Evolutionary conservation across 2,329 filamentous ascomycete species (phyloP).

Genomic region (Podosphaera aphanis): DNA sequence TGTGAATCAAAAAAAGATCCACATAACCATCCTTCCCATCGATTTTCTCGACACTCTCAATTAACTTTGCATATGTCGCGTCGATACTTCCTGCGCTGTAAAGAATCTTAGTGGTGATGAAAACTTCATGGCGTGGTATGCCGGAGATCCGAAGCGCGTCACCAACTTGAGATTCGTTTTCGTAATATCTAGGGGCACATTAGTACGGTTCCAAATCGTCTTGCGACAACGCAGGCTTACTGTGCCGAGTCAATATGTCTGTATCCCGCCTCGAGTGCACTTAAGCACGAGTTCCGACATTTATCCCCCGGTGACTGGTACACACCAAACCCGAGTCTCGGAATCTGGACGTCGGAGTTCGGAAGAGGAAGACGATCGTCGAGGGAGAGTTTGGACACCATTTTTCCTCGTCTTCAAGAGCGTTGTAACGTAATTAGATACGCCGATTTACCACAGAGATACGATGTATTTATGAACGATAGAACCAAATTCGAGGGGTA

Average conservation of each 20-base stretch:
- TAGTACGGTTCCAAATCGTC: background rate
- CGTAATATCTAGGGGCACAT: slow-evolving; percentile 30
- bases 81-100: slow-evolving; percentile 28
- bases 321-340: slow-evolving; percentile 47
- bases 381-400: slow-evolving; percentile 7
- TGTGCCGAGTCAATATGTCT: slow-evolving; percentile 41
- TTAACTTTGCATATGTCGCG: slow-evolving; percentile 31
- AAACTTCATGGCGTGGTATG: slow-evolving; percentile 34
- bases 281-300: slow-evolving; percentile 33
- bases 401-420: slow-evolving; percentile 1
- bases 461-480: too few relatives aligned
- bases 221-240: slow-evolving; percentile 3
- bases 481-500: too few relatives aligned
- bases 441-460: too few relatives aligned
- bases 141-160: slow-evolving; percentile 33
- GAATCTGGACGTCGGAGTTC: slow-evolving; percentile 25
- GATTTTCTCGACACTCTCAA: slow-evolving; percentile 40
- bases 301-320: slow-evolving; percentile 32
- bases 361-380: slow-evolving; percentile 9
- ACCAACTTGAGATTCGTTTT: slow-evolving; percentile 44
- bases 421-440: too few relatives aligned
- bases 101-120: slow-evolving; percentile 49
- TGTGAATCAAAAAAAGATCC: slow-evolving; percentile 49
- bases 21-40: slow-evolving; percentile 35
- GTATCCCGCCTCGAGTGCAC: slow-evolving; percentile 33